Base-by-base conservation (phyloP, 2,329 filamentous ascomycete species). In the Cladosporium oxysporum region DNA sequence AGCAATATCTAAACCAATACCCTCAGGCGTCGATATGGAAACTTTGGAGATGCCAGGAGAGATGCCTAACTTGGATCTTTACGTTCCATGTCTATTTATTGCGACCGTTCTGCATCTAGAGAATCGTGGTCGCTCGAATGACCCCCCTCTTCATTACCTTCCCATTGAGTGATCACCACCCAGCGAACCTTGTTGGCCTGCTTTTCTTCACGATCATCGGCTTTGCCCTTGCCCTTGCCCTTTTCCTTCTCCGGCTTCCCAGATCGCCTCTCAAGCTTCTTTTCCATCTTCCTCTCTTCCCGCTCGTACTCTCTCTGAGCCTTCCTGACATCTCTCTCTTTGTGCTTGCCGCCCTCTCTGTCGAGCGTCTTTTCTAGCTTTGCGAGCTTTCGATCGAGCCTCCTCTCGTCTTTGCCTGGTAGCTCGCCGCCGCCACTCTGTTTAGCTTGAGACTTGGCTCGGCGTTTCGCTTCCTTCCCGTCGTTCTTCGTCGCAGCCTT, bases 101-200 rank as follows among this genome's bases (percentile, higher is more conserved):
- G 41, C 11, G n/a, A 47, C 0, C 11, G 49, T 8, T 52, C 49
- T 26, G 16, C 16, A 16, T 23, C 10, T 5, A 29, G 23, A n/a
- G 29, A 35, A 16, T 18, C 23, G 2, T 41, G n/a, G 26, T 58
- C 55, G 55, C 57, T 59, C 33, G 23, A 18, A 41, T 28, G 18
- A 14, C 47, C 23, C 6, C n/a, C 21, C 16, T 47, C 57, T 7
- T 18, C 35, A n/a, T 31, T 21, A 5, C 60, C 70, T 60, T 70
- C 59, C 62, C 66, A 66, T 23, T 52, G 71, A 2, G 65, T 69
- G n/a, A 73, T 66, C 12, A 74, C 69, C 59, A 74, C 58, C 71
- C 72, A 75, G 16, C 71, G 58, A 37, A 74, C 71, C 35, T 73
- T 67, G 60, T 71, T 72, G 5, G 70, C 72, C 29, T 72, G 68